Percentiles rank a stretch among this genome's conserved stretches.
Conservation (phyloP, 2,329 filamentous ascomycete genomes). For the Diaporthe sp. region DNA sequence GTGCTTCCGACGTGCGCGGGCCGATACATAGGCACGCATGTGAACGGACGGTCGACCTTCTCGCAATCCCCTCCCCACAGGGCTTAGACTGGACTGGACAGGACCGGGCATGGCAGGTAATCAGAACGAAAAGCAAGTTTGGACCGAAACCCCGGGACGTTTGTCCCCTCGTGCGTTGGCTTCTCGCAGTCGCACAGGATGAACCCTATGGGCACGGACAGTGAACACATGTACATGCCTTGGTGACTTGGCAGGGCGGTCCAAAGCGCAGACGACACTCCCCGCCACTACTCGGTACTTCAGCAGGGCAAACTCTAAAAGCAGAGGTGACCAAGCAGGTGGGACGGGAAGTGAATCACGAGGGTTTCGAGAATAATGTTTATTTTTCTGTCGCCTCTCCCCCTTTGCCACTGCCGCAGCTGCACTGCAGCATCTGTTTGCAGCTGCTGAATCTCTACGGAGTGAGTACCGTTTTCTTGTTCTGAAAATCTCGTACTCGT, state of each 20-base stretch:
- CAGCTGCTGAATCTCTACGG: background rate
- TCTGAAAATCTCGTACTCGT: background rate
- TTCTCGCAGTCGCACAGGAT: background rate
- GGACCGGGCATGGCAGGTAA: background rate
- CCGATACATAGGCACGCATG: background rate
- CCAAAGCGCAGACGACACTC: background rate
- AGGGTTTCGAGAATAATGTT: constrained; percentile 27
- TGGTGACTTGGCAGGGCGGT: background rate
- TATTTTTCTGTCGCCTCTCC: background rate
- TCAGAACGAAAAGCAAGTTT: background rate
- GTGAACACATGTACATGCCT: background rate
- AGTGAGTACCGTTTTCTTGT: background rate
- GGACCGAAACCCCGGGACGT: background rate
- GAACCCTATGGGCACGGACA: background rate
- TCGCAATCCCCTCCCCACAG: too few species aligned
- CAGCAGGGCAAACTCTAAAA: background rate
- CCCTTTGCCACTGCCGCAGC: background rate
- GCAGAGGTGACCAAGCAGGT: background rate
- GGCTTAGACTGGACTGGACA: background rate
- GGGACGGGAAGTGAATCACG: constrained; percentile 16
- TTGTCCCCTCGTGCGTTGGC: background rate
- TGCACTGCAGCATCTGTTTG: background rate
- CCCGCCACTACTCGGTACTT: background rate
- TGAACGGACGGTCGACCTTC: too few species aligned
- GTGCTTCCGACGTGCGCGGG: background rate